These are phyloP conservation scores for Cordyceps tenuipes DNA, from an alignment of 2,329 filamentous ascomycete species.

Conservation along the genomic window DNA sequence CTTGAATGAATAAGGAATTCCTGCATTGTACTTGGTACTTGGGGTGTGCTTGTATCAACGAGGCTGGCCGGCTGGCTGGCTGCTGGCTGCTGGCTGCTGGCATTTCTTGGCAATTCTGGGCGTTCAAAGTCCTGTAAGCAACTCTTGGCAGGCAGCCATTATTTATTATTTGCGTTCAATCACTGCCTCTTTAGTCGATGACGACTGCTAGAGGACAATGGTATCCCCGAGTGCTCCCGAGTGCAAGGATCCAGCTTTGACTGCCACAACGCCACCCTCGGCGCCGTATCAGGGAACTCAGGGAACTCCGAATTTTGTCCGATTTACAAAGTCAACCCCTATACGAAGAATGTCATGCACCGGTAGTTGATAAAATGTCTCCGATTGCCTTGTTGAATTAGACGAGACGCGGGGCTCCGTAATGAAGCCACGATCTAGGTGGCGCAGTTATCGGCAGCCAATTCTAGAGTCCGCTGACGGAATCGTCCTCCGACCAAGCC, in stretches of 20 bases:
- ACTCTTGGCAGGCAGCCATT: neutral
- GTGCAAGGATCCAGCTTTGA: too few relatives aligned
- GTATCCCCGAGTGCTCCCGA: neutral
- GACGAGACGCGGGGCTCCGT: neutral
- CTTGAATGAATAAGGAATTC: neutral
- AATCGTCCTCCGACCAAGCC: too few relatives aligned
- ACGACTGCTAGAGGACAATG: too few relatives aligned
- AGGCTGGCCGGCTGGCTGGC: neutral
- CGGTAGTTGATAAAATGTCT: neutral
- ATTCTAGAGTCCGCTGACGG: neutral
- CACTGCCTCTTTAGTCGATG: too few relatives aligned
- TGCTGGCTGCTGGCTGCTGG: too few relatives aligned
- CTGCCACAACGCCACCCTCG: neutral
- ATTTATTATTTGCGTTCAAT: neutral
- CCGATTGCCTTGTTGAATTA: neutral
- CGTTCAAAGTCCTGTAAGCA: neutral
- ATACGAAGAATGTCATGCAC: neutral
- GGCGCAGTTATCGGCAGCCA: neutral
- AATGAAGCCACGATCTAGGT: neutral
- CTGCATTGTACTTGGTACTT: neutral
- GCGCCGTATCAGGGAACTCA: neutral
- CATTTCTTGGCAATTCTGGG: neutral
- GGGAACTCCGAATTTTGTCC: neutral
- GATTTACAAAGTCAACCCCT: neutral
- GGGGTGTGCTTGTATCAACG: neutral